Percentiles rank a stretch among this genome's conserved stretches.
Evolutionary conservation across 208 protist genomes (phyloP).

Genomic region (Leishmania gerbilli): DNA sequence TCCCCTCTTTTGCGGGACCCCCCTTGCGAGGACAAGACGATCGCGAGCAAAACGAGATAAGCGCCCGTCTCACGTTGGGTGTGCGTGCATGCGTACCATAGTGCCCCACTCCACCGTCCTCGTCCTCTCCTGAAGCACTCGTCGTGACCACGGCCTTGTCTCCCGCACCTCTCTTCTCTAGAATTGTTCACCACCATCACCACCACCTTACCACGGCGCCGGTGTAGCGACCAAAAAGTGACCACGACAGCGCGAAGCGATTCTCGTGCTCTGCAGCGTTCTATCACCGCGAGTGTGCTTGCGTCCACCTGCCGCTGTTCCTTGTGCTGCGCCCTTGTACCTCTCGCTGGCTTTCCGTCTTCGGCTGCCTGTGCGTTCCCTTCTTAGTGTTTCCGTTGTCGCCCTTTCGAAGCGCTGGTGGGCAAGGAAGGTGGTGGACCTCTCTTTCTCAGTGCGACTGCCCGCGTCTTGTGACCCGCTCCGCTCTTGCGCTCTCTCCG

Average conservation of each 20-base stretch:
- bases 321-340: not conserved
- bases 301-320: not conserved
- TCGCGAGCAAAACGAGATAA: no score
- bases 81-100: not conserved
- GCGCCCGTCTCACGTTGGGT: not conserved
- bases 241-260: not conserved
- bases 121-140: not conserved
- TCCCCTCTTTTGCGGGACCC: not conserved
- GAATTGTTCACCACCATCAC: not conserved
- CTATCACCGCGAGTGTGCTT: not conserved
- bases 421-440: not conserved
- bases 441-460: not conserved
- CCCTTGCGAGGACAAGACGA: not conserved
- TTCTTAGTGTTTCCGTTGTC: not conserved
- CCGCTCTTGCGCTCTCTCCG: not conserved
- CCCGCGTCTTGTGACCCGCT: no score
- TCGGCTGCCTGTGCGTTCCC: not conserved
- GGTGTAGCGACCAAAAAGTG: not conserved
- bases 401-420: not conserved
- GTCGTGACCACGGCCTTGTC: not conserved
- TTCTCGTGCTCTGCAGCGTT: not conserved
- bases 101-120: not conserved
- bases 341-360: not conserved
- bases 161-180: not conserved
- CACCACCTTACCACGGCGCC: not conserved